These are phyloP conservation scores for Penstemon davidsonii DNA, from an alignment of 257 asterid species.

Conservation along the genomic window DNA sequence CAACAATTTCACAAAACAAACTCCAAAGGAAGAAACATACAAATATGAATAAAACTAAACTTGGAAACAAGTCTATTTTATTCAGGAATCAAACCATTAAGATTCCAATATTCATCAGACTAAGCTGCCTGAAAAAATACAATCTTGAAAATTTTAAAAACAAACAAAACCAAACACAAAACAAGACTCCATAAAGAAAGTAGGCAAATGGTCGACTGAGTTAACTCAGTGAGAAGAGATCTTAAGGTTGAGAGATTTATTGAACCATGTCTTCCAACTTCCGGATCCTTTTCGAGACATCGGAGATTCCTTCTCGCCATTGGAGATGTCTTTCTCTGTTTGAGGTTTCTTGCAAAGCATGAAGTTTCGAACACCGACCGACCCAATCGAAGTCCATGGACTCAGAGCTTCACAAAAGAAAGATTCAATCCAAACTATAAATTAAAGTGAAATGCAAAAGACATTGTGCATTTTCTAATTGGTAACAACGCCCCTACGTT, in stretches of 20 bases:
- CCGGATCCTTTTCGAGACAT: conserved; percentile 35
- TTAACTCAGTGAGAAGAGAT: conserved; percentile 44
- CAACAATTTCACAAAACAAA: not conserved
- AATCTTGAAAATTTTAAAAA: not conserved
- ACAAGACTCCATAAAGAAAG: not conserved
- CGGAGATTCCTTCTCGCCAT: conserved; percentile 24
- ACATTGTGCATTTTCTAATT: no score
- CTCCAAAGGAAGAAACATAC: not conserved
- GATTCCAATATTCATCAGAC: not conserved
- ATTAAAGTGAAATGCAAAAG: no score
- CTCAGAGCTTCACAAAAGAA: conserved; percentile 37
- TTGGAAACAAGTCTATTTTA: not conserved
- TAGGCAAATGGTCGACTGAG: not conserved
- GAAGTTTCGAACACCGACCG: conserved; percentile 53
- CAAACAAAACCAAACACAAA: not conserved
- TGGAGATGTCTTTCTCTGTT: conserved; percentile 26
- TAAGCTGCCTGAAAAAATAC: not conserved
- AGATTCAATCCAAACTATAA: not conserved
- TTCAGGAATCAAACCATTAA: not conserved
- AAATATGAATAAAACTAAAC: not conserved
- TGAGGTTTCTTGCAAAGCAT: conserved; percentile 60
- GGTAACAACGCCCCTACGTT: no score
- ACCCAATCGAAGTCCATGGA: conserved; percentile 59
- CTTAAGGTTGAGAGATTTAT: conserved; percentile 43
- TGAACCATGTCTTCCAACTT: conserved; percentile 55